Evolutionary conservation across 2,329 filamentous ascomycete genomes (phyloP).

Genomic region (Lasiodiplodia sp.): DNA sequence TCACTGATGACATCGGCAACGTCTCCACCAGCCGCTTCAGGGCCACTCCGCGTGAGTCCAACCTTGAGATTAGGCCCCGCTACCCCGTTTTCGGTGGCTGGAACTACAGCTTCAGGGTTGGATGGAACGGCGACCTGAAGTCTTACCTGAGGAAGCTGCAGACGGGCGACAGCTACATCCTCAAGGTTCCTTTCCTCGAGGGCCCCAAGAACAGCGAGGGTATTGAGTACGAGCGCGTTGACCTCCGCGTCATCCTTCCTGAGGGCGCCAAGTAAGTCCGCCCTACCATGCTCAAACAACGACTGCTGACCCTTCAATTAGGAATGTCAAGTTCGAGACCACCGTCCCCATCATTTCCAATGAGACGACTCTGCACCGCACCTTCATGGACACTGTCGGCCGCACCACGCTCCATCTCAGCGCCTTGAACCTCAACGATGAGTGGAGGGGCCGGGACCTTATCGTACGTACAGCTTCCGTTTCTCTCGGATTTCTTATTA

Average conservation of each 20-base stretch:
- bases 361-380: slow-evolving; percentile 73
- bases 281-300: neutral
- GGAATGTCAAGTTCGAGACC: slow-evolving; percentile 80
- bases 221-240: slow-evolving; percentile 81
- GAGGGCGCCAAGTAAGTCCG: slow-evolving; percentile 82
- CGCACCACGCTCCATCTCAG: slow-evolving; percentile 82
- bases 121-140: slow-evolving; percentile 89
- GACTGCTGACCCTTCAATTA: slow-evolving; percentile 47
- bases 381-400: slow-evolving; percentile 92
- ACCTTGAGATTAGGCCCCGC: slow-evolving; percentile 88
- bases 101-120: slow-evolving; percentile 97
- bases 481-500: neutral
- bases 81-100: slow-evolving; percentile 98
- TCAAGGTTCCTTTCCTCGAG: slow-evolving; percentile 92
- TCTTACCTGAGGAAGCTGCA: slow-evolving; percentile 74
- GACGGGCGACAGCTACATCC: slow-evolving; percentile 74
- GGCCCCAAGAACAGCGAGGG: slow-evolving; percentile 88
- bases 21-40: slow-evolving; percentile 93
- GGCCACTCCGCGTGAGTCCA: slow-evolving; percentile 76
- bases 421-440: slow-evolving; percentile 87
- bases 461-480: slow-evolving; percentile 58
- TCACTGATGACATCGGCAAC: slow-evolving; percentile 94
- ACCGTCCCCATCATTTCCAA: slow-evolving; percentile 73
- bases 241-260: slow-evolving; percentile 83
- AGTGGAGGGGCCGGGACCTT: slow-evolving; percentile 82